Evolutionary conservation across 108 stramenopile species (phyloP), one percentile per base, ranked within the genome.

Genomic region (Asterionellopsis glacialis): DNA sequence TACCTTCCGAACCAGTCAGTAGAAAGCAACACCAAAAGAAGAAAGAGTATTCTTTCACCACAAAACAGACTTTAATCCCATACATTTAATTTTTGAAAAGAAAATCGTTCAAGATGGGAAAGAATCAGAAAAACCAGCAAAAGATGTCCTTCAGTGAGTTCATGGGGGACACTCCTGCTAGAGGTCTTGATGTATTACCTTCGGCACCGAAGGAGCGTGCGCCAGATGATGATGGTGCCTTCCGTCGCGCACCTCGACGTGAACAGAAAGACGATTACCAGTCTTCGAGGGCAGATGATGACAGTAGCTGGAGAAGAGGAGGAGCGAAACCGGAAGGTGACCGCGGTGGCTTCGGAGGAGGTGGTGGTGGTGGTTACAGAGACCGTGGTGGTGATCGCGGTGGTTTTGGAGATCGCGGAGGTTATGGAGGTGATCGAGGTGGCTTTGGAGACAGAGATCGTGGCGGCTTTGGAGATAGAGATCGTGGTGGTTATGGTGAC

Each of bases 221-320:
- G 80, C 73, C 79, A 24, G 84, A 81, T 56, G 84, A 86, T 55
- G 84, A 80, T 58, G 84, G 81, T 0, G 65, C 81, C n/a, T 82
- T 86, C 68, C 74, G 69, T 40, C 81, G 80, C 48, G 54, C 42
- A 14, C 25, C 68, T 15, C 63, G 73, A 56, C 59, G 56, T 21
- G 53, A 64, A 51, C 57, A 72, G 16, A 73, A 49, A 40, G 23
- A 57, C 4, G 65, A 64, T 22, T 41, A 40, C 19, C 67, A 69
- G 55, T 49, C 57, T 13, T 73, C 71, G 24, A 63, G 82, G 21
- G 55, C 69, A n/a, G 80, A 84, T 18, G 58, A 51, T 0, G 84
- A 82, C 41, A 45, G 50, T 44, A 67, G 41, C 55, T 86, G 81
- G 81, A 61, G 85, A 57, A 61, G 69, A 42, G 77, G 77, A 11